These are phyloP conservation scores for Sarcodon sp. DNA, from an alignment of 768 basidiomycete species.

Conservation along the genomic window DNA sequence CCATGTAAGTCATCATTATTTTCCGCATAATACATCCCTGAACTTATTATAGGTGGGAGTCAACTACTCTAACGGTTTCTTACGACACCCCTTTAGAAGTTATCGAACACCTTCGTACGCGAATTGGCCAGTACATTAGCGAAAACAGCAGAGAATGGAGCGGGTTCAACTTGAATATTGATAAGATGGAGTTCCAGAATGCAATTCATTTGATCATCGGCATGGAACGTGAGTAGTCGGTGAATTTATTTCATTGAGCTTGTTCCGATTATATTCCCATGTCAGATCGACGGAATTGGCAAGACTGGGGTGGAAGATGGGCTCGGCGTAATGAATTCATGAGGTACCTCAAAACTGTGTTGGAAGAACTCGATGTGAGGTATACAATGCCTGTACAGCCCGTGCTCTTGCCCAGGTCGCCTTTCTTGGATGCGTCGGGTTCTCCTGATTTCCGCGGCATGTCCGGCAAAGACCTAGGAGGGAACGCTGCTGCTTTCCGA, in stretches of 20 bases:
- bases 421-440: conserved; percentile 1
- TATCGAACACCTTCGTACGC: conserved; percentile 51
- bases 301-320: conserved; percentile 80
- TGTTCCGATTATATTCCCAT: neutral
- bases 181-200: conserved; percentile 73
- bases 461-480: no score
- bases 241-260: neutral
- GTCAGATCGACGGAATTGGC: conserved; percentile 70
- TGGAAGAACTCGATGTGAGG: conserved; percentile 63
- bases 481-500: no score
- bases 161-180: conserved; percentile 48
- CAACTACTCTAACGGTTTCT: conserved; percentile 48
- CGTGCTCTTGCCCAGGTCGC: conserved; percentile 32
- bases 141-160: conserved; percentile 69
- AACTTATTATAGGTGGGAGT: conserved; percentile 39
- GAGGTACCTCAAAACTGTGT: conserved; percentile 53
- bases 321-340: conserved; percentile 63
- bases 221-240: conserved; percentile 48
- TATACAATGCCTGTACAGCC: conserved; percentile 70
- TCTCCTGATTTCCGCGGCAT: conserved; percentile 1
- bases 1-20: conserved; percentile 37
- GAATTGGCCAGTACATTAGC: conserved; percentile 44
- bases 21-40: neutral
- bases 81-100: conserved; percentile 62
- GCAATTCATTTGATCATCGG: conserved; percentile 52